Evolutionary conservation across 2,329 filamentous ascomycete species (phyloP), one percentile per base, ranked within the genome.

Genomic region (Zelopaecilomyces penicillatus): DNA sequence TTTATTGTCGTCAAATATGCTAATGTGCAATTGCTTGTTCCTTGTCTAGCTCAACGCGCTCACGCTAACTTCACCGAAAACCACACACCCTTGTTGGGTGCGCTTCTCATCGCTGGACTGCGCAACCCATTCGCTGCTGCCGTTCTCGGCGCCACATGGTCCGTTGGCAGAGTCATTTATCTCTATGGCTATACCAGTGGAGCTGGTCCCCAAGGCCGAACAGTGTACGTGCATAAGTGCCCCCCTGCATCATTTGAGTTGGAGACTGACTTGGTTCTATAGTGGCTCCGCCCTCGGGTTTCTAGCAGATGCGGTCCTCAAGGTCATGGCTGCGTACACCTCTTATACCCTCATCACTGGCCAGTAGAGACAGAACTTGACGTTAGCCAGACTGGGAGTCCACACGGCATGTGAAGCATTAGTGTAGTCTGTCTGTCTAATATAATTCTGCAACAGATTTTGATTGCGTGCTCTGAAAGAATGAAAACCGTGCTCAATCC

Each of bases 61-160:
- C 81, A 85, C 59, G 64, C 68, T 54, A 83, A 84, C 68, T 84
- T 72, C 64, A 70, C 69, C 51, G 82, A 85, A 68, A 81, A 78
- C 63, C 66, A 76, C 32, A 64, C 72, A 6, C 66, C 76, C 4
- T 68, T 76, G 57, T 55, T 83, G 8, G 67, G 64, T 26, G 63
- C 69, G 27, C 64, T 82, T 8, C 59, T 81, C 48, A 68, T 84
- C 53, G 64, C 75, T 7, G 80, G 81, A 30, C 57, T 82, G 27
- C 59, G 62, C 33, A 80, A 68, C 59, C 82, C 81, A 3, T 46
- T 70, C 5, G 60, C 65, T 19, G 66, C 73, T 30, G 73, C 75
- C 12, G 55, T 53, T 7, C 54, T 79, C 29, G 79, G 79, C 11
- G 67, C 58, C 10, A 58, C 58, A 30, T 85, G 79, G 78, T 60